A percentile compares a stretch with the other conserved stretches of the same genome.
These are phyloP conservation scores for Viridothelium virens DNA, from an alignment of 495 filamentous ascomycete genomes.

Conservation along the genomic window DNA sequence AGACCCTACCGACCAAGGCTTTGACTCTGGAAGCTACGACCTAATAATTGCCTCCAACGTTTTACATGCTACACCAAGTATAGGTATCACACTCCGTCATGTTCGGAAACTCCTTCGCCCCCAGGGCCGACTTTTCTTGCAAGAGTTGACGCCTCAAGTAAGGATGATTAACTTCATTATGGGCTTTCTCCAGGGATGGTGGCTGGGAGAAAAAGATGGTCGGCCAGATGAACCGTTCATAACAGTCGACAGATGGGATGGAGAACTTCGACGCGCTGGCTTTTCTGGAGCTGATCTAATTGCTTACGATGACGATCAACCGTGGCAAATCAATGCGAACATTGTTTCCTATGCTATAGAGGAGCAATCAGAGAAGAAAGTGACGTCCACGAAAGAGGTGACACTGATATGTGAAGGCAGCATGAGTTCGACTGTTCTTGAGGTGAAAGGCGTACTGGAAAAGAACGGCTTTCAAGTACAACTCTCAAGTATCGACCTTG, in stretches of 20 bases:
- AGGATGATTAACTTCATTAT: slow-evolving; percentile 6
- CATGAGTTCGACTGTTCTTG: slow-evolving; percentile 14
- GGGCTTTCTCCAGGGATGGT: slow-evolving; percentile 15
- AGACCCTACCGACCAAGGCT: slow-evolving; percentile 24
- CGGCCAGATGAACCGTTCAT: slow-evolving; percentile 7
- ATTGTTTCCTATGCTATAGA: neutral
- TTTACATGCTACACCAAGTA: slow-evolving; percentile 19
- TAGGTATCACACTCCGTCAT: slow-evolving; percentile 16
- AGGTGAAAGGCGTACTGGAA: slow-evolving; percentile 16
- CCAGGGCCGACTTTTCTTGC: slow-evolving; percentile 19
- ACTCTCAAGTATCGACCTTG: slow-evolving; percentile 24
- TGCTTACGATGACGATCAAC: slow-evolving; percentile 2
- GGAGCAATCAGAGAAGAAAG: neutral
- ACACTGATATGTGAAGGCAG: slow-evolving; percentile 18
- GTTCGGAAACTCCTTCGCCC: slow-evolving; percentile 19
- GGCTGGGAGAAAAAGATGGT: slow-evolving; percentile 9
- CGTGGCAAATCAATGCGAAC: neutral
- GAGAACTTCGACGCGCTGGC: slow-evolving; percentile 17
- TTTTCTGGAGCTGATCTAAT: slow-evolving; percentile 27
- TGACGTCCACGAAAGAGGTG: neutral
- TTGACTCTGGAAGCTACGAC: slow-evolving; percentile 20
- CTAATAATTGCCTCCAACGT: slow-evolving; percentile 22
- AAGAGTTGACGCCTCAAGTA: slow-evolving; percentile 13
- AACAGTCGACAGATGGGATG: slow-evolving; percentile 22
- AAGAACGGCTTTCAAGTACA: slow-evolving; percentile 22